phyloP scores from a whole-genome alignment of 129 eudicot genomes.

The Solidago caesia region DNA sequence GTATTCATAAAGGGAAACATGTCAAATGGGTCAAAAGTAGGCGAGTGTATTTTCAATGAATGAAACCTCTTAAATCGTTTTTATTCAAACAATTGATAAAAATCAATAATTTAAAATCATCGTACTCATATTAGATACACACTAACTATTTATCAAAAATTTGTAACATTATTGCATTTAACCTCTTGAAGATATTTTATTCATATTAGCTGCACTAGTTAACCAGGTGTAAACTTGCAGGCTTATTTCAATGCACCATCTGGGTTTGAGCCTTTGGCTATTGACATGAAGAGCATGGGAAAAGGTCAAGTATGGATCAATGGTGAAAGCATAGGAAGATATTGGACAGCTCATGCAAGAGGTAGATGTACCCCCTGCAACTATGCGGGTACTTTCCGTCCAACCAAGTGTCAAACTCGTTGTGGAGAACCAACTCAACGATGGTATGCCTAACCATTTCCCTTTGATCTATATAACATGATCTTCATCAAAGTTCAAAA shows the following conservation, averaged over 20 bases:
- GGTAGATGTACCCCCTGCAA: slow-evolving; percentile 64
- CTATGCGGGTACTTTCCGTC: slow-evolving; percentile 63
- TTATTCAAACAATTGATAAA: too few species aligned
- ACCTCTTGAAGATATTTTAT: too few species aligned
- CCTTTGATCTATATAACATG: neutral
- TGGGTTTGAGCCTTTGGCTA: slow-evolving; percentile 72
- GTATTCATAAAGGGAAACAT: too few species aligned
- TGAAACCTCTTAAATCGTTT: too few species aligned
- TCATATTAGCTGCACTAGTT: neutral
- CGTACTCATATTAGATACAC: too few species aligned
- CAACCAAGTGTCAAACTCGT: slow-evolving; percentile 68
- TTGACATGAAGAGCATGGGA: slow-evolving; percentile 81
- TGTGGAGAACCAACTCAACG: slow-evolving; percentile 90
- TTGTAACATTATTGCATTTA: too few species aligned
- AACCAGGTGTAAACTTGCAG: slow-evolving; percentile 38
- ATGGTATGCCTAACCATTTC: slow-evolving; percentile 48
- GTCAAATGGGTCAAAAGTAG: too few species aligned
- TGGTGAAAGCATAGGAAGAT: slow-evolving; percentile 88
- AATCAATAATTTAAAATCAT: too few species aligned
- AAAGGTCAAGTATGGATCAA: slow-evolving; percentile 94
- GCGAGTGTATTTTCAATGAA: too few species aligned
- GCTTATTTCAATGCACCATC: slow-evolving; percentile 75
- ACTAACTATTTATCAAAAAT: too few species aligned
- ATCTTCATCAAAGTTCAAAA: neutral
- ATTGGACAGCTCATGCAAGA: slow-evolving; percentile 65